Evolutionary conservation across 1,139 yeast genomes (phyloP).

Genomic region (Entelexis paramagnoliae): DNA sequence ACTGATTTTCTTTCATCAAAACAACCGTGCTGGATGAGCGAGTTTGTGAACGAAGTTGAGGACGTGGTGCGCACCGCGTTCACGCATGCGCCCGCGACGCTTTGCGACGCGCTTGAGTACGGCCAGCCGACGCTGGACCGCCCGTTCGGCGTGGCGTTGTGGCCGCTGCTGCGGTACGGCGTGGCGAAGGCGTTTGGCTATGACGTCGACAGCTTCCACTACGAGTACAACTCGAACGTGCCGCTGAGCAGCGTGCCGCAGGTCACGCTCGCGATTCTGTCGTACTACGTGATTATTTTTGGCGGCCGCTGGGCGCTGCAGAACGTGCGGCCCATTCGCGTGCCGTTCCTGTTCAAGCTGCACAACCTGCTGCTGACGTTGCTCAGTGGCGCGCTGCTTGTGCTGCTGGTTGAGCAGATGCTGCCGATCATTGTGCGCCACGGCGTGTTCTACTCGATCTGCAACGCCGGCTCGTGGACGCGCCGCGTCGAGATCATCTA

Average conservation of each 20-base stretch:
- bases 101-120: conserved; percentile 11
- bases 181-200: conserved; percentile 45
- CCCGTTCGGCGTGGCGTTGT: conserved; percentile 82
- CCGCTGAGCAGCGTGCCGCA: conserved; percentile 46
- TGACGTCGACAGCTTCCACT: conserved; percentile 61
- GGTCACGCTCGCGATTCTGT: conserved; percentile 49
- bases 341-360: conserved; percentile 62
- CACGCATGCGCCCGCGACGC: conserved; percentile 3
- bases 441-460: conserved; percentile 79
- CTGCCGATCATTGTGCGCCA: conserved; percentile 66
- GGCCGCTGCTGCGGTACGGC: conserved; percentile 69
- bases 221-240: conserved; percentile 41
- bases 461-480: conserved; percentile 73
- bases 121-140: conserved; percentile 55
- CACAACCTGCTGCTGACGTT: conserved; percentile 73
- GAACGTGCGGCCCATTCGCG: conserved; percentile 54
- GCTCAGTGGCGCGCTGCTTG: conserved; percentile 54
- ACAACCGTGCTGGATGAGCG: conserved; percentile 8
- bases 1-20: conserved; percentile 3
- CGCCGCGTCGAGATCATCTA: conserved; percentile 75
- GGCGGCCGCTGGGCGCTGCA: conserved; percentile 63
- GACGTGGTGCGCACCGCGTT: conserved; percentile 9
- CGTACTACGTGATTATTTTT: conserved; percentile 70
- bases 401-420: conserved; percentile 72
- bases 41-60: conserved; percentile 10